phyloP scores from a whole-genome alignment of 164 flowering plant species.

The Magnolia changhungtana region DNA sequence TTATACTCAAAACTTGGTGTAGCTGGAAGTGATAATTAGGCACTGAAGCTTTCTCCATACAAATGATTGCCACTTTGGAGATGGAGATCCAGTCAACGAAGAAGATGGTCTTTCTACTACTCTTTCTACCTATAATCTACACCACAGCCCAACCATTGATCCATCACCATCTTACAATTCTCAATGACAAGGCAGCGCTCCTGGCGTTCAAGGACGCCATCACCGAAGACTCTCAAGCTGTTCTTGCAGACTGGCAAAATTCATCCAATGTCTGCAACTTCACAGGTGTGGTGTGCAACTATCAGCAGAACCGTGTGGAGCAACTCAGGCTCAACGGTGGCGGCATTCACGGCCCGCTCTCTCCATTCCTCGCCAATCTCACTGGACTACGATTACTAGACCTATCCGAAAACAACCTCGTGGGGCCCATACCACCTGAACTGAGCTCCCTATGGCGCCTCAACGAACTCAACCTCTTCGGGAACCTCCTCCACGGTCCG shows the following conservation, averaged over 20 bases:
- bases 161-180: constrained; percentile 23
- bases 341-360: constrained; percentile 25
- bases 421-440: constrained; percentile 23
- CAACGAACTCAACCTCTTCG: constrained; percentile 10
- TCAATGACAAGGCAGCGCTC: constrained; percentile 40
- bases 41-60: neutral
- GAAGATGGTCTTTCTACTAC: neutral
- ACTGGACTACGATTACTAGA: constrained; percentile 24
- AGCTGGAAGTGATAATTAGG: neutral
- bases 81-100: neutral
- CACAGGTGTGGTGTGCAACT: constrained; percentile 27
- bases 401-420: constrained; percentile 21
- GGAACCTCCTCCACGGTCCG: constrained; percentile 15
- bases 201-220: constrained; percentile 36
- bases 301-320: constrained; percentile 12
- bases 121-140: neutral
- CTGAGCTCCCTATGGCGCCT: constrained; percentile 23
- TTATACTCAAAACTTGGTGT: no score
- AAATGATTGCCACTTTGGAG: neutral
- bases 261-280: constrained; percentile 19
- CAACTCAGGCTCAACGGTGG: constrained; percentile 28
- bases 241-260: constrained; percentile 35
- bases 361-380: constrained; percentile 29
- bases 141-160: neutral
- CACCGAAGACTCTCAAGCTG: constrained; percentile 27